These are phyloP conservation scores for Aspergillus sp. DNA, from an alignment of 2,329 filamentous ascomycete species.

Conservation along the genomic window DNA sequence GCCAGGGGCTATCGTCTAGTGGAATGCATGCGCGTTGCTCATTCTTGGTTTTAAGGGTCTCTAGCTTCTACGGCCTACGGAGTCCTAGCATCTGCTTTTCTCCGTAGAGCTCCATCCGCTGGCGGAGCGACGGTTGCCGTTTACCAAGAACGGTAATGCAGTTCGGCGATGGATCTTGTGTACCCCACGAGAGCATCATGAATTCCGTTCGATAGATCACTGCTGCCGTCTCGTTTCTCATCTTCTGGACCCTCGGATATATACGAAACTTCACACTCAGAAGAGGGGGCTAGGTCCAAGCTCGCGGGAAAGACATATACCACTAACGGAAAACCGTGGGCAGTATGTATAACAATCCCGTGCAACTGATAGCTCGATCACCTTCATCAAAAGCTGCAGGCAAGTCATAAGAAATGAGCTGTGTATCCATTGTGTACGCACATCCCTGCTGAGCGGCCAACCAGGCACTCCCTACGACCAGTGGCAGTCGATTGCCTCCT, in stretches of 20 bases:
- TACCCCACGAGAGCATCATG: background rate
- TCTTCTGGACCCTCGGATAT: background rate
- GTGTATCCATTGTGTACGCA: background rate
- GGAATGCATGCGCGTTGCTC: background rate
- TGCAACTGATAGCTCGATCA: background rate
- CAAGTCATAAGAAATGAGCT: background rate
- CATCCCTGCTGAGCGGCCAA: background rate
- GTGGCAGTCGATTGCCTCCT: no score
- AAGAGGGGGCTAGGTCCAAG: background rate
- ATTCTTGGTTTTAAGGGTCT: background rate
- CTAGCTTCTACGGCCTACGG: background rate
- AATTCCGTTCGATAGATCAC: no score
- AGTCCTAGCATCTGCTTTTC: background rate
- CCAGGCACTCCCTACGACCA: no score
- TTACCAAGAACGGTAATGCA: background rate
- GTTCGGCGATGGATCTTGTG: background rate
- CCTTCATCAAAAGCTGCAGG: background rate
- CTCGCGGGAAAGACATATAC: background rate
- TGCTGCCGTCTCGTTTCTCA: no score
- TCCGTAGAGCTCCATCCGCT: background rate
- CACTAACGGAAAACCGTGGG: background rate
- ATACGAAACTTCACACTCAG: background rate
- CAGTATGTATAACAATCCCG: background rate
- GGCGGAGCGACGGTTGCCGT: background rate
- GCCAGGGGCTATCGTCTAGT: background rate